Base-by-base conservation (phyloP, 768 basidiomycete genomes). In the Daedaleopsis sinensis region DNA sequence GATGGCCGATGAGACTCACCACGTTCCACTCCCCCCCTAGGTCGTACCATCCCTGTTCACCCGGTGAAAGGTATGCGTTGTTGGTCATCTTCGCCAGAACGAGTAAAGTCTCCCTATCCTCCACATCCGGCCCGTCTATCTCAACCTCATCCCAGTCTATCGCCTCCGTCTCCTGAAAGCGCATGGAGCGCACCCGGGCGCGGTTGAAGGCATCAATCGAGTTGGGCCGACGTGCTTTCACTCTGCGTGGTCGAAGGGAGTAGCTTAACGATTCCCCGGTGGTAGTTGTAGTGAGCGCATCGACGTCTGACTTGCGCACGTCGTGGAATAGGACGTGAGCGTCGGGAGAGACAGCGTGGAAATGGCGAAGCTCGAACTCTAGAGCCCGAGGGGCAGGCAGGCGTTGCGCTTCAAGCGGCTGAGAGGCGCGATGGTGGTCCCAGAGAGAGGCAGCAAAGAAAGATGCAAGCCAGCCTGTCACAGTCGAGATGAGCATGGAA, bases 41-140 rank as follows among this genome's bases (percentile, higher is more conserved):
- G 50, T 90, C 85, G 72, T 93, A 96, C 96, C 96, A 98, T 1
- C 72, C 82, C 7, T 74, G 60, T 57, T 89, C 85, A 9, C 80
- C 79, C 0, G 85, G 85, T 12, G 78, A 70, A 16, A 89, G 68
- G 77, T 98, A 98, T 51, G 96, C 94, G 70, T 98, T 94, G 69
- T 89, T 92, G 43, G 93, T 85, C 93, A 99, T 98, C 84, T 94
- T 97, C 11, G 95, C 96, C 50, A 99, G 82, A 60, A 85, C 78
- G 37, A 91, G 79, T 35, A 98, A 76, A 2, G 92, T 90, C 63
- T 88, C 84, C 46, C 93, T 80, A 53, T 83, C 85, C 67, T 87
- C 85, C 21, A 92, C 82, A 73, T 98, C 87, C 2, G 96, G 96
- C 0, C 79, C 90, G 3, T 77, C 56, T 1, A 93, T 77, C 60